phyloP scores from a whole-genome alignment of 306 rosid species.

The Trifolium dubium region DNA sequence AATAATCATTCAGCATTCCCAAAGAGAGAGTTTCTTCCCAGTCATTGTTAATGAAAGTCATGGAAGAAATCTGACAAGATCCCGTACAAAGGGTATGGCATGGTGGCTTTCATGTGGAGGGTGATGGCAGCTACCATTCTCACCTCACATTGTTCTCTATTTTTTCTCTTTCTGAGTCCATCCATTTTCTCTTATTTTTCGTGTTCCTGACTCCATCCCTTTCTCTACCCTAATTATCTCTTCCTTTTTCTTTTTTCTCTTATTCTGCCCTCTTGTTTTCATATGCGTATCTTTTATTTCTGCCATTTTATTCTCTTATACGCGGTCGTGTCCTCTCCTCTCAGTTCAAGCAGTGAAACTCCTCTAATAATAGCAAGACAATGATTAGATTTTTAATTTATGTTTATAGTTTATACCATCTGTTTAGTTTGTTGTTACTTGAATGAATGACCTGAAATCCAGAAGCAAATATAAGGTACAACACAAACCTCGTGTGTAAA shows the following conservation, averaged over 20 bases:
- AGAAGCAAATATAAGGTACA: slow-evolving; percentile 32
- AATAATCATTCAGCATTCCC: not conserved
- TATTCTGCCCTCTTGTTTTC: not conserved
- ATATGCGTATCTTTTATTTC: not conserved
- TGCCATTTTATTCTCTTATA: not conserved
- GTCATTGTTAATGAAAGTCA: too few relatives aligned
- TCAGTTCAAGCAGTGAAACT: not conserved
- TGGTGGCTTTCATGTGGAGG: not conserved
- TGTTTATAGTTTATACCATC: not conserved
- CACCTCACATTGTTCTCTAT: not conserved
- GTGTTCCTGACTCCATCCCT: not conserved
- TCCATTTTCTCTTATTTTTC: not conserved
- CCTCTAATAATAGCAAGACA: slow-evolving; percentile 8
- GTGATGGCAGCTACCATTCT: slow-evolving; percentile 2
- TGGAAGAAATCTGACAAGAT: not conserved
- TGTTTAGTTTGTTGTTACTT: not conserved
- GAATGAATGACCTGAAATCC: slow-evolving; percentile 27
- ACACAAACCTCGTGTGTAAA: slow-evolving; percentile 89
- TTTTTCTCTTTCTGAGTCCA: not conserved
- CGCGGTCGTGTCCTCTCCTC: not conserved
- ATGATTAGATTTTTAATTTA: not conserved
- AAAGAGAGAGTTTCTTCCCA: not conserved
- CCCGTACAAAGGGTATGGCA: not conserved
- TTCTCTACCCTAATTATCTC: not conserved
- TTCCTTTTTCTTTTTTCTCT: not conserved